Base-by-base conservation (phyloP, 192 early-diverging fungal species). In the Chytriomyces hyalinus region DNA sequence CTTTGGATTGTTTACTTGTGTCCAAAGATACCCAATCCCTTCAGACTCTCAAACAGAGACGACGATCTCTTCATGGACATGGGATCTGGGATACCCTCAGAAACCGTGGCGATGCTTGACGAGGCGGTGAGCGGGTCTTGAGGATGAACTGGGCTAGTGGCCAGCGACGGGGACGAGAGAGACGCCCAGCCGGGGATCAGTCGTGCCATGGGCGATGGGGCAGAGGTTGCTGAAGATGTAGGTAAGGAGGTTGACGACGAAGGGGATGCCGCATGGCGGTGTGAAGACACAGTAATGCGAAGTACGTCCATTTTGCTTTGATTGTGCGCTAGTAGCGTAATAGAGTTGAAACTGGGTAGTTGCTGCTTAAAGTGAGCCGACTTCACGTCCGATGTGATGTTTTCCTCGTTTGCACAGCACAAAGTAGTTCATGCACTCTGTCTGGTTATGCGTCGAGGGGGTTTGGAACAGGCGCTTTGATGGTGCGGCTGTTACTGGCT, bases 361-460 rank as follows among this genome's bases (percentile, higher is more conserved):
- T 57, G 53, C 53, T 57, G 53, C 15, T 15, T 28, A 67, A n/a
- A 48, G 11, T 47, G 44, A n/a, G 20, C 66, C 66, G 15, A 46
- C 66, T 67, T 67, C 66, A 47, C 66, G 28, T 11, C 66, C 66
- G 47, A 67, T 22, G 66, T 67, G 66, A 11, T 15, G 26, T 9
- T 46, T 46, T 67, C 24, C 20, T 8, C 13, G 13, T 8, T n/a
- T 24, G 57, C 57, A 20, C 22, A 67, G 66, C 11, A 67, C 28
- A 48, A 67, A 67, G 66, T 67, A 67, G 66, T 67, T 67, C 66
- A 67, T 67, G 24, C 20, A 64, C 11, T 36, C 36, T 36, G 36
- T 36, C 36, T 36, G 36, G 36, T 36, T 36, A 36, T 36, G 36
- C 36, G 3, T 36, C 36, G 36, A 36, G 4, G 36, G 36, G 4